Conservation (phyloP, 345 rosid genomes). For the Diplotaxis tenuifolia region DNA sequence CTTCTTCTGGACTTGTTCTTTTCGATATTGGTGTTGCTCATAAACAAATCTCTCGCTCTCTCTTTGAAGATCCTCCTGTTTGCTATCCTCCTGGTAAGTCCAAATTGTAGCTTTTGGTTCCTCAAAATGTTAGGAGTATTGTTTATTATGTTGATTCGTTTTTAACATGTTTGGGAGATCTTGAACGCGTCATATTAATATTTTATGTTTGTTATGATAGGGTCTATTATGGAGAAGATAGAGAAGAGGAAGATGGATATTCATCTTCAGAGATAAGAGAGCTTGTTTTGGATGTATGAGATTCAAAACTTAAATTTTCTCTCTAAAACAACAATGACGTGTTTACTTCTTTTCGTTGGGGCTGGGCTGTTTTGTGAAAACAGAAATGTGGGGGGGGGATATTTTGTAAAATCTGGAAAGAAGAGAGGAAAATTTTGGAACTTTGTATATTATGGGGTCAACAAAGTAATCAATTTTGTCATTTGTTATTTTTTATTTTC, state of each 20-base stretch:
- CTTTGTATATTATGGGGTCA: constrained; percentile 37
- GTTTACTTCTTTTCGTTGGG: neutral
- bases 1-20: constrained; percentile 74
- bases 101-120: neutral
- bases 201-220: constrained; percentile 31
- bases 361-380: constrained; percentile 18
- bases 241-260: constrained; percentile 52
- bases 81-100: constrained; percentile 61
- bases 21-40: constrained; percentile 83
- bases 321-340: constrained; percentile 29
- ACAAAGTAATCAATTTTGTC: constrained; percentile 37
- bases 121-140: neutral
- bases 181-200: neutral
- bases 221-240: constrained; percentile 35
- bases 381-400: constrained; percentile 21
- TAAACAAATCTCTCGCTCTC: constrained; percentile 76
- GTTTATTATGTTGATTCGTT: neutral
- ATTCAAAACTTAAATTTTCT: constrained; percentile 17
- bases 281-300: neutral
- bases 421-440: constrained; percentile 29
- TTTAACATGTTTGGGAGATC: neutral
- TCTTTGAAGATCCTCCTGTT: constrained; percentile 85
- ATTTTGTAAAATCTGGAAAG: constrained; percentile 36
- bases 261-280: constrained; percentile 45
- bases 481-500: constrained; percentile 12